These are phyloP conservation scores for Fraxinus ornus DNA, from an alignment of 305 asterid genomes.

Conservation along the genomic window DNA sequence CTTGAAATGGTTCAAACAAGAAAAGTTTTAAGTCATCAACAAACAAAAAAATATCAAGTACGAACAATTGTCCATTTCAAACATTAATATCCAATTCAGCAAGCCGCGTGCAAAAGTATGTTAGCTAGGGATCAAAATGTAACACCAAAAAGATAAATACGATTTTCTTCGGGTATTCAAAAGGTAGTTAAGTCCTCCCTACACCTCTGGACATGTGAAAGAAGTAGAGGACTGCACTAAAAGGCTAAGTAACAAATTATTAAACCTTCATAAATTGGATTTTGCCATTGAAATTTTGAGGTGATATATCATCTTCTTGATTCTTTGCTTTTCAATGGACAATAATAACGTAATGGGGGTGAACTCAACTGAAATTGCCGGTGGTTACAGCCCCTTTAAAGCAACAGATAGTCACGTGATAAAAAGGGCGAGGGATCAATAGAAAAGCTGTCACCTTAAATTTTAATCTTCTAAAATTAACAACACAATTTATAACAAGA, in stretches of 20 bases:
- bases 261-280: slow-evolving; percentile 12
- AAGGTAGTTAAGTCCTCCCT: neutral
- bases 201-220: slow-evolving; percentile 2
- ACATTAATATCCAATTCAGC: neutral
- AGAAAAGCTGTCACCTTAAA: neutral
- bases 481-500: neutral
- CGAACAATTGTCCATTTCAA: neutral
- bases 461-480: neutral
- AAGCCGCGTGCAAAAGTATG: neutral
- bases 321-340: neutral
- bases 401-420: neutral
- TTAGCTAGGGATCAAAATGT: neutral
- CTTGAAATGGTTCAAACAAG: slow-evolving; percentile 9
- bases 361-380: neutral
- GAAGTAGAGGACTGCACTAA: neutral
- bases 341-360: neutral
- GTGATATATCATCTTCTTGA: neutral
- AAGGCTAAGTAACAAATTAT: slow-evolving; percentile 14
- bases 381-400: neutral
- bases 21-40: neutral
- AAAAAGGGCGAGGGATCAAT: neutral
- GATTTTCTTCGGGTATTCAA: neutral
- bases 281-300: neutral
- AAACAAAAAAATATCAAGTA: neutral
- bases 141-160: neutral